Percentiles rank a stretch among this genome's conserved stretches.
Evolutionary conservation across 257 asterid species (phyloP).

Genomic region (Prunella vulgaris): DNA sequence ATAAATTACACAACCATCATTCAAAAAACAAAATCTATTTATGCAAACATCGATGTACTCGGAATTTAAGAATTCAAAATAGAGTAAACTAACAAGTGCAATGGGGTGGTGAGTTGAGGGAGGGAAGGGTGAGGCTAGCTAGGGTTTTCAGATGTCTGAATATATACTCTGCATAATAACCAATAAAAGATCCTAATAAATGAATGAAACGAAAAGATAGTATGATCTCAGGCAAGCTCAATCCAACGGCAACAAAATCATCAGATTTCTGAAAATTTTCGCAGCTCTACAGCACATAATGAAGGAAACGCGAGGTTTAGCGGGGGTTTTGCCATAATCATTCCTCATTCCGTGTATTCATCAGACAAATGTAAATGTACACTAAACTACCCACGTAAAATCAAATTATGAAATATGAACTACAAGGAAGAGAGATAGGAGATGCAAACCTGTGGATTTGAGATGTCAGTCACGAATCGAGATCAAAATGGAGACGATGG

Average conservation of each 20-base stretch:
- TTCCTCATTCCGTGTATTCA: background rate
- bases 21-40: too few species aligned
- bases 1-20: background rate
- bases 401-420: background rate
- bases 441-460: slow-evolving; percentile 20
- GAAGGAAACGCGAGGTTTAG: background rate
- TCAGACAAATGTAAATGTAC: background rate
- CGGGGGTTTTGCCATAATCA: slow-evolving; percentile 10
- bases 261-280: background rate
- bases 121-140: background rate
- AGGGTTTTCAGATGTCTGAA: background rate
- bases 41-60: background rate
- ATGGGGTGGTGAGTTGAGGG: background rate
- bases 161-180: too few species aligned
- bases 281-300: background rate
- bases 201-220: background rate
- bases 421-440: background rate
- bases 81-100: background rate
- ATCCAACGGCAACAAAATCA: background rate
- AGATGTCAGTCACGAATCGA: background rate
- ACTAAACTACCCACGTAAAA: background rate
- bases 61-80: background rate
- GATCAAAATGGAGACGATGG: slow-evolving; percentile 14
- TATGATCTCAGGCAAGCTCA: background rate
- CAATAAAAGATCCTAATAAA: too few species aligned